Percentiles rank a stretch among this genome's conserved stretches.
Evolutionary conservation across 2,329 filamentous ascomycete genomes (phyloP).

Genomic region (Mariannaea sp.): DNA sequence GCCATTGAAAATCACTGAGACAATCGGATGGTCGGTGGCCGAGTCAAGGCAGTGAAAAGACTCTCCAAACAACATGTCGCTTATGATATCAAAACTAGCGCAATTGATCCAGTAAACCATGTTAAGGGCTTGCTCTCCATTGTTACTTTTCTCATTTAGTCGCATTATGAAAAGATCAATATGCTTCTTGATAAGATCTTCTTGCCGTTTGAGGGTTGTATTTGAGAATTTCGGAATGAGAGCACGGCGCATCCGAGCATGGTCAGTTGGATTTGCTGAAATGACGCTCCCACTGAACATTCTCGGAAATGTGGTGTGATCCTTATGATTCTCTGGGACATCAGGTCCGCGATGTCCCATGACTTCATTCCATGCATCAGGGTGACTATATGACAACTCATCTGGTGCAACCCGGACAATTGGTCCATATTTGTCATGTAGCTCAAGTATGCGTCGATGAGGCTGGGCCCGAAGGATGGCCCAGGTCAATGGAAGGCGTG

Average conservation of each 20-base stretch:
- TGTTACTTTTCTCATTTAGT: conserved; percentile 19
- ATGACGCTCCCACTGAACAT: background rate
- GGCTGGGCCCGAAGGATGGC: background rate
- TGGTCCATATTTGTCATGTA: conserved; percentile 35
- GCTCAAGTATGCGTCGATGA: background rate
- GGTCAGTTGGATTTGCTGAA: background rate
- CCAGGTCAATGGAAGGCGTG: background rate
- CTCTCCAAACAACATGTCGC: conserved; percentile 36
- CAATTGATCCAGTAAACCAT: conserved; percentile 33
- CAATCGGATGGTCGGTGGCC: conserved; percentile 30
- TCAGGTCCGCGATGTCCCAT: conserved; percentile 11
- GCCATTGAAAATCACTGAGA: conserved; percentile 24
- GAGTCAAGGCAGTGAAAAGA: conserved; percentile 30
- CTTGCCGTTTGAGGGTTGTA: conserved; percentile 37
- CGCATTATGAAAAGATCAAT: conserved; percentile 30
- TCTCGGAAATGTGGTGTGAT: background rate
- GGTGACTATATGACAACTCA: conserved; percentile 38
- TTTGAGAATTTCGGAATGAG: conserved; percentile 37
- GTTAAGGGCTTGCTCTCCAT: conserved; percentile 18
- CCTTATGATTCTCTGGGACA: conserved; percentile 11
- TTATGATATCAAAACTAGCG: conserved; percentile 36
- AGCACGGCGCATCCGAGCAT: conserved; percentile 20
- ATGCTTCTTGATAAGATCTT: conserved; percentile 33
- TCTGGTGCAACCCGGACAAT: conserved; percentile 49
- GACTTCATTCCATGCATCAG: conserved; percentile 23